Percentiles rank a stretch among this genome's conserved stretches.
These are phyloP conservation scores for Paradendryphiella salina DNA, from an alignment of 2,329 filamentous ascomycete species.

Conservation along the genomic window DNA sequence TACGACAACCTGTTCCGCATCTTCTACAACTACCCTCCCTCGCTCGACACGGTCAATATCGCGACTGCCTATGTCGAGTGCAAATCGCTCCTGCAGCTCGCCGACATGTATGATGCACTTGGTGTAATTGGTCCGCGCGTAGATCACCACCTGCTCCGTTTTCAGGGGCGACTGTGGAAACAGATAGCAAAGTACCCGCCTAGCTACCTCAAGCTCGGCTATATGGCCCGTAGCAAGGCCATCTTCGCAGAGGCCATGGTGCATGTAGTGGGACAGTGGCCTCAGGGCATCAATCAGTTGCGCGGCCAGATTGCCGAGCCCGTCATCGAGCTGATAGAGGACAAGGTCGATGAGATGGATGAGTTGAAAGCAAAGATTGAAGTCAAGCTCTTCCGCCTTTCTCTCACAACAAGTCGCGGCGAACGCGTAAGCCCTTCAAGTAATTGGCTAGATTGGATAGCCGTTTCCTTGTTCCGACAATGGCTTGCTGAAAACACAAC, in stretches of 20 bases:
- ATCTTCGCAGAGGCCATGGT: constrained; percentile 79
- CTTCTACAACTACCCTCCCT: constrained; percentile 90
- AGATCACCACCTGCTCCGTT: constrained; percentile 91
- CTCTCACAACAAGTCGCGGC: constrained; percentile 74
- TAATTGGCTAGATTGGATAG: constrained; percentile 87
- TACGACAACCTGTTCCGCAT: constrained; percentile 95
- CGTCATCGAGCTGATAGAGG: constrained; percentile 87
- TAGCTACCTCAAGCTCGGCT: constrained; percentile 86
- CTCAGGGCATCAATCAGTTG: constrained; percentile 74
- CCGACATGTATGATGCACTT: constrained; percentile 93
- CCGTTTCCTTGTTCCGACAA: constrained; percentile 82
- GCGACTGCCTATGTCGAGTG: constrained; percentile 91
- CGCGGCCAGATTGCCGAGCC: constrained; percentile 69
- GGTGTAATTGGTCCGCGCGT: constrained; percentile 85
- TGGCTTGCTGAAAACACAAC: constrained; percentile 92
- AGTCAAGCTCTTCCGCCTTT: constrained; percentile 78
- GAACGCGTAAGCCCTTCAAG: constrained; percentile 80
- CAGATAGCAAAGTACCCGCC: constrained; percentile 96
- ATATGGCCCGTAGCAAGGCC: constrained; percentile 78
- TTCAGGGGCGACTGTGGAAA: constrained; percentile 88
- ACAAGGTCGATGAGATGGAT: constrained; percentile 90
- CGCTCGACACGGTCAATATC: constrained; percentile 83
- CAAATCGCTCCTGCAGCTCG: constrained; percentile 82
- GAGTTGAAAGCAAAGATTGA: constrained; percentile 81
- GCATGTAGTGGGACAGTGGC: constrained; percentile 95